Evolutionary conservation across 1,139 yeast genomes (phyloP), one percentile per base, ranked within the genome.

Genomic region (Lodderomyces margitis): DNA sequence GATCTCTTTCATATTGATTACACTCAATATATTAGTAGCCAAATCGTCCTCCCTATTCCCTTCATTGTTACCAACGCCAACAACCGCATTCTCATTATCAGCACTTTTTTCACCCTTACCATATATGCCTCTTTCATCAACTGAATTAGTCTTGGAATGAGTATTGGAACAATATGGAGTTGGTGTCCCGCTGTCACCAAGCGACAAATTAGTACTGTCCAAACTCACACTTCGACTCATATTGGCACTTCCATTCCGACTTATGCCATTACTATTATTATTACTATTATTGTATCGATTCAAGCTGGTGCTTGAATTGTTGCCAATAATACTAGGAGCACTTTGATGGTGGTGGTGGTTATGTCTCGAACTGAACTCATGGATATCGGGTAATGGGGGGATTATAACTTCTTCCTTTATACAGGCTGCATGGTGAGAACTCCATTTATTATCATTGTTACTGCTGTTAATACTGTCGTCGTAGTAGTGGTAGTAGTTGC

Each of bases 341-440:
- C 32, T 28, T 7, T 7, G 9, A 6, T 28, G 19, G 16, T 12
- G 30, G 6, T 33, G 36, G 9, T 23, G 37, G 12, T 17, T 30
- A 12, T 24, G 14, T 12, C 14, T 24, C 3, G 28, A 4, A 11
- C 31, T 37, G 14, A 37, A 30, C 5, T 37, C 36, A 12, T 30
- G 9, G 19, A 37, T 27, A 21, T 30, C 34, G n/a, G 39, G 39
- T 30, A 37, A 31, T n/a, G 40, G 40, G 6, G 40, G 40, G 10
- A 37, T 37, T 4, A 12, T 20, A 9, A 24, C 11, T 17, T 37
- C 40, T 37, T 37, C 36, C 14, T 25, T 14, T 10, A 15, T 15
- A 7, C 4, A 5, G 9, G 16, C 19, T 15, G 19, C n/a, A n/a
- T n/a, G n/a, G n/a, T n/a, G n/a, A n/a, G n/a, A n/a, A n/a, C n/a